These are phyloP conservation scores for Cordyceps farinosa DNA, from an alignment of 2,329 filamentous ascomycete species.

Conservation along the genomic window DNA sequence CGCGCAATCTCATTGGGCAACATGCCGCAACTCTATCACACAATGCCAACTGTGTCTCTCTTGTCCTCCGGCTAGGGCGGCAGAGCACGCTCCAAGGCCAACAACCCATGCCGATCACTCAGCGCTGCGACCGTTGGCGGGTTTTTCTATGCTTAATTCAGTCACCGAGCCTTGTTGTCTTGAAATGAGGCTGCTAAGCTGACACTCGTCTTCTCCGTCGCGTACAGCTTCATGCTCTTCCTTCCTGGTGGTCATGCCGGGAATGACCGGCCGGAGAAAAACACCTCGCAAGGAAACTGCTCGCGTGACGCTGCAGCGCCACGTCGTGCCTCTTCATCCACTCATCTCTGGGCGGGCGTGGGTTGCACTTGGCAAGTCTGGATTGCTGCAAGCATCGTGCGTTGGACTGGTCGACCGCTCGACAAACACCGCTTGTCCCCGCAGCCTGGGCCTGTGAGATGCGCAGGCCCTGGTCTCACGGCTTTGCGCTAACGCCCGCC, in stretches of 20 bases:
- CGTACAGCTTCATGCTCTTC: neutral
- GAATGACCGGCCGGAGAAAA: neutral
- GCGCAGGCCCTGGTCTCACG: neutral
- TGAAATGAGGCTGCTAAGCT: neutral
- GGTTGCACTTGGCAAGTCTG: slow-evolving; percentile 5
- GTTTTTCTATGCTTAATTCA: slow-evolving; percentile 3
- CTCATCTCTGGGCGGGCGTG: neutral
- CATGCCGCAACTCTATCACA: neutral
- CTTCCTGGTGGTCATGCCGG: neutral
- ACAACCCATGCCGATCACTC: neutral
- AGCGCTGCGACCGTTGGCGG: neutral
- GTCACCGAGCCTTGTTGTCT: neutral
- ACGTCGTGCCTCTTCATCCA: neutral
- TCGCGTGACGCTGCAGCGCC: slow-evolving; percentile 16
- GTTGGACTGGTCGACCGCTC: neutral
- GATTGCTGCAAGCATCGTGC: slow-evolving; percentile 9
- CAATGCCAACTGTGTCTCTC: neutral
- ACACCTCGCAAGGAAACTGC: slow-evolving; percentile 15
- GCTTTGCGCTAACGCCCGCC: slow-evolving; percentile 1
- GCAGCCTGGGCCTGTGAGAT: neutral
- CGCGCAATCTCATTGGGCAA: slow-evolving; percentile 8
- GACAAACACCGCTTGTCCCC: neutral
- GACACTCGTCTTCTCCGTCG: neutral
- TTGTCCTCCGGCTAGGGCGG: neutral
- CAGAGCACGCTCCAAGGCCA: neutral